Evolutionary conservation across 768 basidiomycete species (phyloP).

Genomic region (Suillus subalutaceus): DNA sequence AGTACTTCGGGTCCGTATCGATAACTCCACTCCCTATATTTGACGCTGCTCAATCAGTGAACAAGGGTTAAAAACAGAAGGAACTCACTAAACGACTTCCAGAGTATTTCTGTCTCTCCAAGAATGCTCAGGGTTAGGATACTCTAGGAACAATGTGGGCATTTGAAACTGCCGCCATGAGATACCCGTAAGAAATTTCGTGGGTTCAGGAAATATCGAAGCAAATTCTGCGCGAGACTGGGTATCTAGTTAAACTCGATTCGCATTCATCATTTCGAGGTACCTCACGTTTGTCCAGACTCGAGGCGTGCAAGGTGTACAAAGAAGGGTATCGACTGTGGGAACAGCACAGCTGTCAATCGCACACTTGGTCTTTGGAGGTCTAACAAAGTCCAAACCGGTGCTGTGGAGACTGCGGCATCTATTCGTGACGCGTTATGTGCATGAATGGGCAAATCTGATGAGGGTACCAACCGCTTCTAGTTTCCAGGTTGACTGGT

Average conservation of each 20-base stretch:
- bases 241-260: slow-evolving; percentile 11
- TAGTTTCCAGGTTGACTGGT: not conserved
- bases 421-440: not conserved
- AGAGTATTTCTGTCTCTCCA: slow-evolving; percentile 27
- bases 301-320: slow-evolving; percentile 23
- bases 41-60: not conserved
- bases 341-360: not conserved
- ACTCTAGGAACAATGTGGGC: slow-evolving; percentile 27
- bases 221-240: slow-evolving; percentile 27
- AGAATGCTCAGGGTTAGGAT: slow-evolving; percentile 8
- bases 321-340: slow-evolving; percentile 1
- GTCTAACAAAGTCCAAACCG: slow-evolving; percentile 26
- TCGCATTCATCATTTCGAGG: not conserved
- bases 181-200: slow-evolving; percentile 21
- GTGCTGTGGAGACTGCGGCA: not conserved
- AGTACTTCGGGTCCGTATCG: not conserved
- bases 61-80: not conserved
- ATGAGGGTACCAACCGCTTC: not conserved
- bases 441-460: not conserved
- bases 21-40: slow-evolving; percentile 5
- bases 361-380: not conserved
- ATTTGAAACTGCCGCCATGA: slow-evolving; percentile 32
- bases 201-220: slow-evolving; percentile 28
- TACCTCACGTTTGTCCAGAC: slow-evolving; percentile 32
- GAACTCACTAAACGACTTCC: slow-evolving; percentile 24